Percentiles rank a stretch among this genome's conserved stretches.
These are phyloP conservation scores for Glaciozyma martinii DNA, from an alignment of 768 basidiomycete genomes.

Conservation along the genomic window DNA sequence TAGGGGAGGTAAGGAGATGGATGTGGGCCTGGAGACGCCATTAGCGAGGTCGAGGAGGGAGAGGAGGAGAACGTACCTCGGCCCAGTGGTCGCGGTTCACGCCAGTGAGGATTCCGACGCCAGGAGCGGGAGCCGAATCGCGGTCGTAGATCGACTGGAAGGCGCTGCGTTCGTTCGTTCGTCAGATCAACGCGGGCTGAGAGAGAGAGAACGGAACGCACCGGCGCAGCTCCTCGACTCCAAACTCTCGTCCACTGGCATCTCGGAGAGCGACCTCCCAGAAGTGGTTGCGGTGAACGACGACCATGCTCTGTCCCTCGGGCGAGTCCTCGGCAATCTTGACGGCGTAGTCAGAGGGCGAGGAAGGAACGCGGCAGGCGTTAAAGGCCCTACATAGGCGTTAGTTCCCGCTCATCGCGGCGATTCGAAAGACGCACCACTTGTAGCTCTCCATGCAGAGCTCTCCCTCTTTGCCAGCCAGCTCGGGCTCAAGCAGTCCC, in stretches of 20 bases:
- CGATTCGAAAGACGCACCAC: slow-evolving; percentile 45
- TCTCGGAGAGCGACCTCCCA: slow-evolving; percentile 65
- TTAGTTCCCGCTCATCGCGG: neutral
- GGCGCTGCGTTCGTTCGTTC: neutral
- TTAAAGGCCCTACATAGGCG: slow-evolving; percentile 58
- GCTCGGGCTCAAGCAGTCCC: slow-evolving; percentile 66
- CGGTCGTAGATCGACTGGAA: slow-evolving; percentile 10
- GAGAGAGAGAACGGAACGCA: slow-evolving; percentile 35
- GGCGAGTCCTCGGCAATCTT: slow-evolving; percentile 57
- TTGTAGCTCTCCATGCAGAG: slow-evolving; percentile 87
- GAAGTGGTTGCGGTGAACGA: slow-evolving; percentile 80
- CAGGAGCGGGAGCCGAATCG: neutral
- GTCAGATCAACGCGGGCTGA: no score
- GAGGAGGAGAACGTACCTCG: slow-evolving; percentile 45
- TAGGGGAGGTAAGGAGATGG: slow-evolving; percentile 41
- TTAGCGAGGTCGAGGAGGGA: neutral
- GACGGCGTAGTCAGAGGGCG: slow-evolving; percentile 69
- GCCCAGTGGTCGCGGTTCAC: slow-evolving; percentile 88
- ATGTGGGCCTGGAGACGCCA: slow-evolving; percentile 30
- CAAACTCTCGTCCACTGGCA: slow-evolving; percentile 51
- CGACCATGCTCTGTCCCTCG: slow-evolving; percentile 75
- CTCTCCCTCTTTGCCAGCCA: slow-evolving; percentile 45
- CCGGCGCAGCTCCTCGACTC: slow-evolving; percentile 65
- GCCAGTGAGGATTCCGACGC: slow-evolving; percentile 69
- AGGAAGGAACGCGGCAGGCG: slow-evolving; percentile 71